Evolutionary conservation across 2,329 filamentous ascomycete genomes (phyloP).

Genomic region (Fusarium coffeatum): DNA sequence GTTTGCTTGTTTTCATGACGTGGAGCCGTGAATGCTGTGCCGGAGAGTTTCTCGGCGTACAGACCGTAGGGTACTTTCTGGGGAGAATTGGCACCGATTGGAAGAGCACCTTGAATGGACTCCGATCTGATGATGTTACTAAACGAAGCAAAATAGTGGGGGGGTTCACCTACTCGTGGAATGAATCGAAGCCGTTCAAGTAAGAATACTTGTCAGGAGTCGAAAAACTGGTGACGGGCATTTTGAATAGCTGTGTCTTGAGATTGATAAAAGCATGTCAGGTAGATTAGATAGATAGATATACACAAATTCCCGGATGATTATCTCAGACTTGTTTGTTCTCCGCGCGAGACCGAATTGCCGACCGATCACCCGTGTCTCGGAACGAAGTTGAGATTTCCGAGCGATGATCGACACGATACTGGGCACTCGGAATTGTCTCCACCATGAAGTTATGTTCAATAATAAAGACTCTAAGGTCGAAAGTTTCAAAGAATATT

Average conservation of each 20-base stretch:
- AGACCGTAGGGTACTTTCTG: constrained; percentile 82
- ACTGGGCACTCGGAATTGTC: not conserved
- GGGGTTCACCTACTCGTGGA: constrained; percentile 68
- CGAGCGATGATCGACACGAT: not conserved
- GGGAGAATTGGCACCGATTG: constrained; percentile 81
- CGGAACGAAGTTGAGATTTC: constrained; percentile 5
- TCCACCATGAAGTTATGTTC: not conserved
- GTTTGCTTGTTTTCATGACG: constrained; percentile 75
- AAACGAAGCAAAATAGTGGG: no score
- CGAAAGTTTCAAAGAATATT: no score
- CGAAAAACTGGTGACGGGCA: constrained; percentile 38
- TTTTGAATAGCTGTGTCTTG: not conserved
- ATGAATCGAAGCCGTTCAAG: constrained; percentile 79
- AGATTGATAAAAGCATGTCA: not conserved
- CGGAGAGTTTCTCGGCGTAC: constrained; percentile 83
- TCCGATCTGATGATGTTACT: constrained; percentile 70
- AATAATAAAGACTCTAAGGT: no score
- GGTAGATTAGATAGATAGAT: not conserved
- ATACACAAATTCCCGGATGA: not conserved
- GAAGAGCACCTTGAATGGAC: constrained; percentile 78
- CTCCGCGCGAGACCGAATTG: not conserved
- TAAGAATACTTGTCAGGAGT: constrained; percentile 72
- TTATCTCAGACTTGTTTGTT: not conserved
- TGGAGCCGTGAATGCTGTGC: constrained; percentile 77
- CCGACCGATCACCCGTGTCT: not conserved